Evolutionary conservation across 2,329 filamentous ascomycete genomes (phyloP).

Genomic region (Fusarium virguliforme): DNA sequence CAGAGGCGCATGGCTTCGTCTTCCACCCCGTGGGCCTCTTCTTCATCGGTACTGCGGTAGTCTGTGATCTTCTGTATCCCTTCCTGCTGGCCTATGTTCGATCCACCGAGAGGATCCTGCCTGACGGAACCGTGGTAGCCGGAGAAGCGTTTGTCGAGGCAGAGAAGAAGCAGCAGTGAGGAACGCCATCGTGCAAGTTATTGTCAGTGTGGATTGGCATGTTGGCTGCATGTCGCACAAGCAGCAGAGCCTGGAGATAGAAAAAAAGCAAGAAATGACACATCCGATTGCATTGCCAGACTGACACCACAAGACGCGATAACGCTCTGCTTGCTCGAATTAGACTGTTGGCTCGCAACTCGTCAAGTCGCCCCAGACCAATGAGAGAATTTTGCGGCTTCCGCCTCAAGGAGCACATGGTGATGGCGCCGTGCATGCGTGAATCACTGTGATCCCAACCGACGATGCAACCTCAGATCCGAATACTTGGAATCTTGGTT

Average conservation of each 20-base stretch:
- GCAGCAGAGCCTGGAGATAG: background rate
- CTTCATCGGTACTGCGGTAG: constrained; percentile 58
- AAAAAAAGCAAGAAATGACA: constrained; percentile 24
- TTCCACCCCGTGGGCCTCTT: constrained; percentile 61
- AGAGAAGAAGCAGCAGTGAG: constrained; percentile 45
- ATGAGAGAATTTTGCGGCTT: background rate
- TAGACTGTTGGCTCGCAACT: background rate
- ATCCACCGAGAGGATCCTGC: constrained; percentile 57
- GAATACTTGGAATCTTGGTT: constrained; percentile 24
- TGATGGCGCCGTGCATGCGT: constrained; percentile 10
- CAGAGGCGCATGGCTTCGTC: constrained; percentile 66
- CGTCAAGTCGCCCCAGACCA: background rate
- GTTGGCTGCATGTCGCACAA: constrained; percentile 11
- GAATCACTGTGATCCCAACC: constrained; percentile 17
- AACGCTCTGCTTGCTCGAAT: constrained; percentile 1
- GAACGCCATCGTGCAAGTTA: background rate
- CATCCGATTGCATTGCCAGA: constrained; percentile 14
- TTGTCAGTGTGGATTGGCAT: background rate
- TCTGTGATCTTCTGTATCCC: constrained; percentile 64
- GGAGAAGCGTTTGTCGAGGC: constrained; percentile 28
- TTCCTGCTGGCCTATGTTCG: constrained; percentile 60
- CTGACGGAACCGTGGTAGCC: constrained; percentile 57
- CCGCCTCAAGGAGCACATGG: background rate
- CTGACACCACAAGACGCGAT: background rate
- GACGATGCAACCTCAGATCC: constrained; percentile 36